These are phyloP conservation scores for Trichosporon coremiiforme DNA, from an alignment of 1,284 basidiomycete species.

Conservation along the genomic window DNA sequence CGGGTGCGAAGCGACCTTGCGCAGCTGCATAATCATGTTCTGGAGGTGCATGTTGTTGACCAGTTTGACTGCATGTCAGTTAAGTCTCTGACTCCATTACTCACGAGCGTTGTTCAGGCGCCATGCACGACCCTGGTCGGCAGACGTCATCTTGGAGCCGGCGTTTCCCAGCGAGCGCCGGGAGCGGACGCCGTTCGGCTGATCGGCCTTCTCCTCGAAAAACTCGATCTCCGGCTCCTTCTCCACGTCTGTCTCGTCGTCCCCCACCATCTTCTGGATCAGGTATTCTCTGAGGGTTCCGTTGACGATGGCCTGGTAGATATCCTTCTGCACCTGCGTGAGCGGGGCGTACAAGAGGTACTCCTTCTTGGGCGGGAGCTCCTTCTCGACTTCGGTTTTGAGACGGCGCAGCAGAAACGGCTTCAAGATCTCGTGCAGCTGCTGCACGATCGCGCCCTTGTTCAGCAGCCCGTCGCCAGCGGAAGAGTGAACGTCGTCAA, in stretches of 20 bases:
- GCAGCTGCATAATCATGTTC: slow-evolving; percentile 92
- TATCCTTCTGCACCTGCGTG: slow-evolving; percentile 74
- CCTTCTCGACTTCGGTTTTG: slow-evolving; percentile 85
- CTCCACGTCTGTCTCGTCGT: background rate
- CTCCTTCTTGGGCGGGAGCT: slow-evolving; percentile 83
- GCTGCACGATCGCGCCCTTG: slow-evolving; percentile 66
- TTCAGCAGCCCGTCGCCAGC: slow-evolving; percentile 60
- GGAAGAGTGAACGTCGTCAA: slow-evolving; percentile 47
- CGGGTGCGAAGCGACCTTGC: slow-evolving; percentile 84
- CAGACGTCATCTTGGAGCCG: slow-evolving; percentile 57
- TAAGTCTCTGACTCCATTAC: slow-evolving; percentile 38
- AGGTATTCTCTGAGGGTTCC: slow-evolving; percentile 69
- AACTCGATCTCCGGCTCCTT: slow-evolving; percentile 30
- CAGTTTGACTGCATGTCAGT: slow-evolving; percentile 64
- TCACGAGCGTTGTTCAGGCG: slow-evolving; percentile 65
- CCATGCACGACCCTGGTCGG: slow-evolving; percentile 62
- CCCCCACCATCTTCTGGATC: slow-evolving; percentile 59
- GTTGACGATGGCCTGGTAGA: slow-evolving; percentile 77
- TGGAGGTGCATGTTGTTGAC: slow-evolving; percentile 90
- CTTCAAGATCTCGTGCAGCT: slow-evolving; percentile 86
- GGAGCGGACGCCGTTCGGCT: slow-evolving; percentile 34
- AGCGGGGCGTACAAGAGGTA: slow-evolving; percentile 91
- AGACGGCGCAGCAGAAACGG: slow-evolving; percentile 92
- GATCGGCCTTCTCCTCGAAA: slow-evolving; percentile 21
- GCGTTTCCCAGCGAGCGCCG: slow-evolving; percentile 40